Percentiles rank a stretch among this genome's conserved stretches.
Conservation (phyloP, 176 grass and related monocot species). For the Triticum timopheevii region DNA sequence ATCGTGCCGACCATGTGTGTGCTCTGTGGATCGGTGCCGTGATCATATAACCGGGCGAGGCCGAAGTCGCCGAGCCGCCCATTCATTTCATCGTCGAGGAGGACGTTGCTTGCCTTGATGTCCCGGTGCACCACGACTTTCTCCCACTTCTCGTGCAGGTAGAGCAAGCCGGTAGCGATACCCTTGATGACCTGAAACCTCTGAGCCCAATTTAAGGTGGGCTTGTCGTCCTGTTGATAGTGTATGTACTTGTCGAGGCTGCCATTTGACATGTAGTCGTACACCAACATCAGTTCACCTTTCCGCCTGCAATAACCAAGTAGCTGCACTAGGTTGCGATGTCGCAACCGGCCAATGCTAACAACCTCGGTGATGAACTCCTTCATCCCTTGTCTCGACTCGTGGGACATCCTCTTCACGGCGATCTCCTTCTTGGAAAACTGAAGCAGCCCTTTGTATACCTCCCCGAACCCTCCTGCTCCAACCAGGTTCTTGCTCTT, state of each 20-base stretch:
- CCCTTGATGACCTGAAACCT: constrained; percentile 32
- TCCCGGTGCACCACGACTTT: constrained; percentile 24
- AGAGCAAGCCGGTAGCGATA: constrained; percentile 23
- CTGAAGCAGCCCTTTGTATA: constrained; percentile 29
- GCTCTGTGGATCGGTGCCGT: not conserved
- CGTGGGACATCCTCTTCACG: constrained; percentile 39
- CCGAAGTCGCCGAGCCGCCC: not conserved
- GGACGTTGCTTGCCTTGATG: constrained; percentile 11
- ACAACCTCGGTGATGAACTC: constrained; percentile 35
- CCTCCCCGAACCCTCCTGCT: constrained; percentile 39
- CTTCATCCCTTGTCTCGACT: constrained; percentile 45
- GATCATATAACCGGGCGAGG: not conserved
- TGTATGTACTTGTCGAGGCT: constrained; percentile 36
- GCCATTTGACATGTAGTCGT: constrained; percentile 45
- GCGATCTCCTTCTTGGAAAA: constrained; percentile 29
- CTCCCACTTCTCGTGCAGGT: constrained; percentile 39
- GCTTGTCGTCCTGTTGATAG: not conserved
- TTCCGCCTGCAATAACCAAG: constrained; percentile 42
- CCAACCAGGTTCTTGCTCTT: constrained; percentile 30
- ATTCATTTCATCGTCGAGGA: not conserved
- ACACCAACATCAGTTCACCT: constrained; percentile 39
- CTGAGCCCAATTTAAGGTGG: constrained; percentile 7
- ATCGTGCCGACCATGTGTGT: not conserved
- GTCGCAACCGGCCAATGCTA: not conserved
- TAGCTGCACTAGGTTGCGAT: not conserved